Evolutionary conservation across 139 green algal genomes (phyloP), one percentile per base, ranked within the genome.

Genomic region (Nannochloris sp.): DNA sequence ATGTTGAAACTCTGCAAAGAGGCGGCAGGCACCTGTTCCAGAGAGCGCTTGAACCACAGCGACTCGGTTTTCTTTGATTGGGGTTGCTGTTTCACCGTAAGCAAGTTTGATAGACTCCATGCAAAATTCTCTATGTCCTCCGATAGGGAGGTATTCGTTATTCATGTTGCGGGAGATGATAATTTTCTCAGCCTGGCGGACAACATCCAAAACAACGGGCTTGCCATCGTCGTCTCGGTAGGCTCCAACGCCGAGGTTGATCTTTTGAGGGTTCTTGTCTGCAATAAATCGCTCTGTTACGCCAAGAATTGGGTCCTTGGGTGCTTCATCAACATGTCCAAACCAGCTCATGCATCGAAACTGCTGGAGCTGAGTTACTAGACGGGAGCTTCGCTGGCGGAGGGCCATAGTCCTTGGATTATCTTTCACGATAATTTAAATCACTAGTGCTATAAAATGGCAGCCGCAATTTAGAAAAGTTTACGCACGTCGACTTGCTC

Each of bases 1-100:
- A 19, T 79, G 58, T 79, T 91, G 86, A 78, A 96, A 95, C 27
- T 96, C 89, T 8, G 84, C 89, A 71, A 95, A 87, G 34, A 96
- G 72, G 37, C 89, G 72, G 80, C 89, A 92, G 6, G 81, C 80
- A 39, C 89, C 85, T 14, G 87, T 95, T 47, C 89, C 89, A 3
- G 79, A 90, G 35, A 96, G 72, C 4, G 76, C 81, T 83, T 96
- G 89, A 32, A 96, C 75, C 2, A 81, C 80, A 3, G 89, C 89
- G 19, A 96, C 79, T 15, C 61, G 64, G 7, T 60, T 64, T 10
- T 79, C 72, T 36, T 48, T 10, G 15, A 82, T 66, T 30, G 39
- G 57, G 0, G 54, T 12, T 3, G 48, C 39, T 61, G 83, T 46
- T 23, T 93, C 87, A 3, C 89, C 87, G 53, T 92, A 96, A 0